phyloP scores from a whole-genome alignment of 345 rosid species.

The Murraya koenigii region DNA sequence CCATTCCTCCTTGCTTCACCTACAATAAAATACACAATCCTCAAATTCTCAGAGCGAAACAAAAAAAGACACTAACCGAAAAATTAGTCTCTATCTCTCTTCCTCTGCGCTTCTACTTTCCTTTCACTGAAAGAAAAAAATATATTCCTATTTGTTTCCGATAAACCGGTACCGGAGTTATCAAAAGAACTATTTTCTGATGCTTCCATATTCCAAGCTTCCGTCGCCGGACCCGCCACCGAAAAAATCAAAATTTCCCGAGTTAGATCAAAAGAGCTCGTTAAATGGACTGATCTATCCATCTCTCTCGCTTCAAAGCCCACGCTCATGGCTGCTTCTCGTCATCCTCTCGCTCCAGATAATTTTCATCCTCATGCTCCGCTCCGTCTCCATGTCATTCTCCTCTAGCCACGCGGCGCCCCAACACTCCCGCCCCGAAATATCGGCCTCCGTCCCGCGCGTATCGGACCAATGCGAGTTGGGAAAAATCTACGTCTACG shows the following conservation, averaged over 20 bases:
- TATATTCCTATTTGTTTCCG: conserved; percentile 22
- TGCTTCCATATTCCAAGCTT: conserved; percentile 53
- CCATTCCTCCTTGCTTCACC: conserved; percentile 5
- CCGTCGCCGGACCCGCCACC: conserved; percentile 38
- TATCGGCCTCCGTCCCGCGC: neutral
- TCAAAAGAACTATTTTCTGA: conserved; percentile 11
- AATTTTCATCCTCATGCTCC: conserved; percentile 51
- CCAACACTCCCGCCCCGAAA: neutral
- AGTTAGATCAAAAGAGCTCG: conserved; percentile 42
- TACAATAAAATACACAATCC: neutral
- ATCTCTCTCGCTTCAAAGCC: conserved; percentile 33
- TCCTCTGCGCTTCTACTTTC: too few species aligned
- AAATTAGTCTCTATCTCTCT: neutral
- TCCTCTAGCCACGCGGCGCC: conserved; percentile 19
- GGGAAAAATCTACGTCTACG: conserved; percentile 76
- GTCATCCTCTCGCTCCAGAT: conserved; percentile 58
- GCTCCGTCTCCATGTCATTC: conserved; percentile 46
- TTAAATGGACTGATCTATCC: conserved; percentile 33
- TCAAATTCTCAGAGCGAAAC: neutral
- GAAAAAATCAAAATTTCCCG: conserved; percentile 30
- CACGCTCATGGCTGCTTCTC: conserved; percentile 60
- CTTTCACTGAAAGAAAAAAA: neutral
- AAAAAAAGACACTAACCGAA: neutral
- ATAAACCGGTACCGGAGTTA: conserved; percentile 17
- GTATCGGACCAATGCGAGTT: conserved; percentile 40